These are phyloP conservation scores for Mucor irregularis DNA, from an alignment of 371 early-diverging fungal genomes.

Conservation along the genomic window DNA sequence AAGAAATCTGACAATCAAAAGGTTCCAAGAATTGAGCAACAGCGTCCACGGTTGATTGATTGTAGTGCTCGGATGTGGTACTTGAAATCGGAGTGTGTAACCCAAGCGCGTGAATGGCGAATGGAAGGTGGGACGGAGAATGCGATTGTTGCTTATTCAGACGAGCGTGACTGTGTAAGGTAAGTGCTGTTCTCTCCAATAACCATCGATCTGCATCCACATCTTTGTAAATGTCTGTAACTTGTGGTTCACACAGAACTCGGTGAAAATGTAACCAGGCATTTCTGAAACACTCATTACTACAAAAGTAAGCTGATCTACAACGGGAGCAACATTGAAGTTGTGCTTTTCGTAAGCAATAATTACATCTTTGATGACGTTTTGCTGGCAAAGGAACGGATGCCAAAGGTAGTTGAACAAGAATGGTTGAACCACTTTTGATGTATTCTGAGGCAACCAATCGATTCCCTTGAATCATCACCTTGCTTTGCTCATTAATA, in stretches of 20 bases:
- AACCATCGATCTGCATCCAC: slow-evolving; percentile 50
- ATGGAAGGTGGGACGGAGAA: slow-evolving; percentile 41
- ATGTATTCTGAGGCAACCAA: slow-evolving; percentile 16
- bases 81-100: slow-evolving; percentile 8
- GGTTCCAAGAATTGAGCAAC: slow-evolving; percentile 13
- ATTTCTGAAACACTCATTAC: slow-evolving; percentile 47
- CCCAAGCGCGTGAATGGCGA: slow-evolving; percentile 36
- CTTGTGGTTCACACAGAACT: slow-evolving; percentile 42
- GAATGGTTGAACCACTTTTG: slow-evolving; percentile 26
- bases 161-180: slow-evolving; percentile 47
- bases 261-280: slow-evolving; percentile 51
- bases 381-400: slow-evolving; percentile 42
- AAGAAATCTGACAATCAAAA: slow-evolving; percentile 16
- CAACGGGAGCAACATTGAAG: slow-evolving; percentile 52
- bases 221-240: slow-evolving; percentile 35
- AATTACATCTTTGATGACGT: slow-evolving; percentile 45
- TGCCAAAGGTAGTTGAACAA: slow-evolving; percentile 36
- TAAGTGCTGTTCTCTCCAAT: slow-evolving; percentile 42
- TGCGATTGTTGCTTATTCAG: slow-evolving; percentile 52
- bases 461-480: slow-evolving; percentile 4
- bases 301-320: slow-evolving; percentile 48
- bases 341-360: slow-evolving; percentile 38
- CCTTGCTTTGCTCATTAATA: slow-evolving; percentile 2
- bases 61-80: neutral
- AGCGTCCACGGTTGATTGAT: slow-evolving; percentile 3